Evolutionary conservation across 352 stramenopile genomes (phyloP).

Genomic region (Phytophthora capsici): DNA sequence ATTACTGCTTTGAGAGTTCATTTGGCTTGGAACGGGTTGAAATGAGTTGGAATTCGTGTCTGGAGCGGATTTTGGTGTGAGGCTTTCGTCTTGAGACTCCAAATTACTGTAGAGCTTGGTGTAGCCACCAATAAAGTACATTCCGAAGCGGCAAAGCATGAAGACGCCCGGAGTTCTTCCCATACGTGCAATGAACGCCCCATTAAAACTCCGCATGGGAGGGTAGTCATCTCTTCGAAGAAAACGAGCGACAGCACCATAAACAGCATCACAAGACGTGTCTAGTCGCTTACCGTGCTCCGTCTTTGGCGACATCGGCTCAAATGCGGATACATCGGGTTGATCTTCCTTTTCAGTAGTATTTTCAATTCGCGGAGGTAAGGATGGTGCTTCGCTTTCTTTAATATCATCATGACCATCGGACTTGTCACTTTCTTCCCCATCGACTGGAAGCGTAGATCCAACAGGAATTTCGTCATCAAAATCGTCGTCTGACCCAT

Average conservation of each 20-base stretch:
- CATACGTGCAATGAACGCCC: slow-evolving; percentile 67
- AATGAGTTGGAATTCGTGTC: not conserved
- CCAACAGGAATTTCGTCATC: slow-evolving; percentile 31
- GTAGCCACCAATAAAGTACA: slow-evolving; percentile 81
- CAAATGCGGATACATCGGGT: not conserved
- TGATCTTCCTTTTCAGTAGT: slow-evolving; percentile 7
- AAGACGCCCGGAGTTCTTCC: slow-evolving; percentile 63
- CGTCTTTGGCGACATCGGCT: slow-evolving; percentile 24
- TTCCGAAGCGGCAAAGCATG: slow-evolving; percentile 48
- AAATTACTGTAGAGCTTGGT: slow-evolving; percentile 48
- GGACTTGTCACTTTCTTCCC: slow-evolving; percentile 41
- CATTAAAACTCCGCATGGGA: slow-evolving; percentile 65
- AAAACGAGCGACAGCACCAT: slow-evolving; percentile 67
- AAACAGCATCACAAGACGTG: slow-evolving; percentile 58
- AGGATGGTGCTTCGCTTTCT: not conserved
- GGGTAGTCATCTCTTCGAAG: slow-evolving; percentile 70
- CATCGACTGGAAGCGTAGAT: slow-evolving; percentile 6
- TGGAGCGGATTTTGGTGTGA: not conserved
- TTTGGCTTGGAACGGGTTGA: slow-evolving; percentile 5
- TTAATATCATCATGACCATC: slow-evolving; percentile 30
- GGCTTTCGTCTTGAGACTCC: slow-evolving; percentile 3
- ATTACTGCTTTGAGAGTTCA: slow-evolving; percentile 16
- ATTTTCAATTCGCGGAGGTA: not conserved
- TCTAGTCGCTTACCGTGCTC: slow-evolving; percentile 43
- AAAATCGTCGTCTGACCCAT: slow-evolving; percentile 22